Base-by-base conservation (phyloP, 306 rosid species). In the Astragalus membranaceus region DNA sequence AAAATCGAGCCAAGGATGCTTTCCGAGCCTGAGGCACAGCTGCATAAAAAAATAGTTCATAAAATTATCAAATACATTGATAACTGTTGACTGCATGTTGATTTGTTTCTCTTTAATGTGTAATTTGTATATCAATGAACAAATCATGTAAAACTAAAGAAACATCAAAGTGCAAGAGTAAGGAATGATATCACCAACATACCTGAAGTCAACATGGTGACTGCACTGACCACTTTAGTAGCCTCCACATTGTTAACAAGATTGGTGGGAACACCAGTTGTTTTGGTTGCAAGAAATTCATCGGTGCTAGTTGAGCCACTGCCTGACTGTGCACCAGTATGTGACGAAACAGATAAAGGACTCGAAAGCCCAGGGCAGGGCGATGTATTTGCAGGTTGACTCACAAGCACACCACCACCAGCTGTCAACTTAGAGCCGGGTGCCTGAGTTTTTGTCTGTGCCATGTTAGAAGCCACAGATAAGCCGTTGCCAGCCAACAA, bases 21-120 rank as follows among this genome's bases (percentile, higher is more conserved):
- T 92, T 89, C 0, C 96, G 88, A 8, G 96, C 89, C 85, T 92
- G 98, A 66, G 98, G 96, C 56, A 89, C 91, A 30, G 96, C 88
- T 85, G 81, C 67, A 74, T 47, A 15, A 51, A 51, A 69, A 74
- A 30, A 69, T 73, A 37, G 39, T 37, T 65, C 29, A 5, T 36
- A 47, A 60, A 70, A 71, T 65, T 65, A 64, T 74, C 36, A 62
- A 23, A 52, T 11, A 16, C n/a, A n/a, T n/a, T n/a, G n/a, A n/a
- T n/a, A n/a, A 68, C 26, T 41, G 59, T 15, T 51, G 39, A 43
- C 9, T 33, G 37, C 33, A 50, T 16, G 26, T 60, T 7, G 65
- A 20, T 63, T 23, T 13, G 36, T 0, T 78, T 64, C 42, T 30
- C 16, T 4, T 39, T 32, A 37, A 26, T 17, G 37, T n/a, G 17